Base-by-base conservation (phyloP, 129 eudicot species). In the Centrapalus pauciflorus region DNA sequence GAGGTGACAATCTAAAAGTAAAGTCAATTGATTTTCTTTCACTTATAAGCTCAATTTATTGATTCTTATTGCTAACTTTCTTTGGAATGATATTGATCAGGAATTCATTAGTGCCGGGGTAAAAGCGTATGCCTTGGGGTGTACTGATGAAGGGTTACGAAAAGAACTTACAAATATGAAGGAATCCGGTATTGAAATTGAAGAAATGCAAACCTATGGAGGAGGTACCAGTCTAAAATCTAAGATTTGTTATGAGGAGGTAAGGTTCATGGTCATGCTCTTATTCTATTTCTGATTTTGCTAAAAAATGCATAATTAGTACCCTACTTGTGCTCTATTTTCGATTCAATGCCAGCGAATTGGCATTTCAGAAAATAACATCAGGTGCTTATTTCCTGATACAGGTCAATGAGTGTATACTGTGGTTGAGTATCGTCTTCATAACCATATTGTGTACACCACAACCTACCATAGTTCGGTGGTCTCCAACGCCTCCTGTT, bases 401-500 rank as follows among this genome's bases (percentile, higher is more conserved):
- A 77, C 80, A 94, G 99, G 87, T 89, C 62, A 88, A 89, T 5
- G 99, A 94, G 82, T 94, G 99, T 76, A 94, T 94, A 76, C 61
- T 94, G 66, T 94, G 95, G 97, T 75, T 94, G 76, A 94, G 99
- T 73, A 82, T 94, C 30, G 75, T 94, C 67, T 89, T 89, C 74
- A 94, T 94, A 66, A 94, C 99, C 19, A 94, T 94, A 73, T 76
- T 89, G 70, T 94, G 99, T 61, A 94, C 99, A 7, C 99, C 99
- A 16, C 97, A 94, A 82, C 95, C 97, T 55, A 94, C 97, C 19
- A 25, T 94, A 58, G 95, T 94, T 30, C 85, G 95, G 67, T 94
- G 99, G 99, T 94, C 99, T 23, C 68, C 90, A 19, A 78, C 92
- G 3, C 70, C 97, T 2, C 95, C 97, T 0, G 99, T 89, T 27